Percentiles rank a stretch among this genome's conserved stretches.
phyloP scores from a whole-genome alignment of 2,329 filamentous ascomycete species.

The Trichoderma arundinaceum region DNA sequence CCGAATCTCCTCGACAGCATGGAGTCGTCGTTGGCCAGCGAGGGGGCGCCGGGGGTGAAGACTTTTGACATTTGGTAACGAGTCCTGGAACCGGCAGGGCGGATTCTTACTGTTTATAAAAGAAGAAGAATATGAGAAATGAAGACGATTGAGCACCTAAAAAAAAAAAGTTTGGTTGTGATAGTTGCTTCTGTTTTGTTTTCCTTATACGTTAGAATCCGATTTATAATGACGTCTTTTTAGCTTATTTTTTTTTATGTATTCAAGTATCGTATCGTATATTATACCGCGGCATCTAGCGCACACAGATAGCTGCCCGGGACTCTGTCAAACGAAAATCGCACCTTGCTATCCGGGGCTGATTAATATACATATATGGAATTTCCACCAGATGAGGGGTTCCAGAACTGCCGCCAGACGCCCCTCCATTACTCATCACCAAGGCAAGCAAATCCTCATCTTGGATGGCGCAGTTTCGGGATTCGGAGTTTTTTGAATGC shows the following conservation, averaged over 20 bases:
- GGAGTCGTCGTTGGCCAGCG: constrained; percentile 54
- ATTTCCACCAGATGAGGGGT: constrained; percentile 13
- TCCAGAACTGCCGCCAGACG: background rate
- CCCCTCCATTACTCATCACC: constrained; percentile 10
- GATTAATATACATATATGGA: constrained; percentile 19
- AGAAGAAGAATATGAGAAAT: background rate
- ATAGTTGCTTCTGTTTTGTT: background rate
- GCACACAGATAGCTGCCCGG: background rate
- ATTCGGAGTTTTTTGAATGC: constrained; percentile 15
- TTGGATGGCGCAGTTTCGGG: constrained; percentile 19
- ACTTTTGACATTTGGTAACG: constrained; percentile 27
- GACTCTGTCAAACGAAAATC: too few species aligned
- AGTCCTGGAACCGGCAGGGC: background rate
- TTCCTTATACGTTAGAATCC: background rate
- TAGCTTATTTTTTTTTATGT: background rate
- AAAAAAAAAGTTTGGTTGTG: background rate
- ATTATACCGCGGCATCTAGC: background rate
- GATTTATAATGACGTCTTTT: constrained; percentile 8
- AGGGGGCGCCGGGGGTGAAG: constrained; percentile 26
- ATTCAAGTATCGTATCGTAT: background rate
- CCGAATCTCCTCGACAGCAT: constrained; percentile 81
- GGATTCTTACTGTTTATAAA: background rate
- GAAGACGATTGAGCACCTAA: background rate
- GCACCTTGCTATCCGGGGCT: background rate
- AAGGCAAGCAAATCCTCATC: background rate